These are phyloP conservation scores for Fusarium luffae DNA, from an alignment of 2,329 filamentous ascomycete genomes.

Conservation along the genomic window DNA sequence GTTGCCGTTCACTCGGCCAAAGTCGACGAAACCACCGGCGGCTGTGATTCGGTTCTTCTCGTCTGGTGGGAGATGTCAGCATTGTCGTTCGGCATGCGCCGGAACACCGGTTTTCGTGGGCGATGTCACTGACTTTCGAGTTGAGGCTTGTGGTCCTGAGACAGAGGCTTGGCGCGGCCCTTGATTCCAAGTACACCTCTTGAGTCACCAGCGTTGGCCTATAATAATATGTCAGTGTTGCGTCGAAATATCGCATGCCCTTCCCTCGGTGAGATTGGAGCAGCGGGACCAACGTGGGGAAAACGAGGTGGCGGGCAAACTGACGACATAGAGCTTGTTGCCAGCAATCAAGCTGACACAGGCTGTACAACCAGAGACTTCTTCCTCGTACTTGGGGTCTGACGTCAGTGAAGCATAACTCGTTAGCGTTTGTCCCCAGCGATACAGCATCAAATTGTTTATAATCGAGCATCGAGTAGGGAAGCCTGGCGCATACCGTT, in stretches of 20 bases:
- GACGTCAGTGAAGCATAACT: slow-evolving; percentile 30
- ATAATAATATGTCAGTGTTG: slow-evolving; percentile 34
- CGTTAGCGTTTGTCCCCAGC: slow-evolving; percentile 25
- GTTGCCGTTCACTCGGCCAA: slow-evolving; percentile 98
- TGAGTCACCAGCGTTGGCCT: slow-evolving; percentile 98
- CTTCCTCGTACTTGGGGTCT: slow-evolving; percentile 98
- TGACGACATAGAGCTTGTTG: slow-evolving; percentile 93
- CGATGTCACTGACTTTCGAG: slow-evolving; percentile 80
- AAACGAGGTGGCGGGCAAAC: slow-evolving; percentile 55
- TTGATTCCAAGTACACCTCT: slow-evolving; percentile 95
- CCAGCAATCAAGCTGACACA: slow-evolving; percentile 89
- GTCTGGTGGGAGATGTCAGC: slow-evolving; percentile 61
- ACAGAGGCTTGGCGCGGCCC: slow-evolving; percentile 94
- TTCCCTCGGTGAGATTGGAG: slow-evolving; percentile 29
- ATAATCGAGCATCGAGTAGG: slow-evolving; percentile 9
- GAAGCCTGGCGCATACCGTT: slow-evolving; percentile 72
- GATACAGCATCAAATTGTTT: not conserved
- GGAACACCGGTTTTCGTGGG: slow-evolving; percentile 1
- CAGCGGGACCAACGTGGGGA: slow-evolving; percentile 28
- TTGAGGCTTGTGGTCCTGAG: slow-evolving; percentile 99
- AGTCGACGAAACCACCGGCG: slow-evolving; percentile 97
- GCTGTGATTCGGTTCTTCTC: slow-evolving; percentile 97
- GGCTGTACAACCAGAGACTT: slow-evolving; percentile 97
- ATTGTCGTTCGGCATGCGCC: slow-evolving; percentile 29
- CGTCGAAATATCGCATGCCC: slow-evolving; percentile 20